Base-by-base conservation (phyloP, 371 early-diverging fungal species). In the Zancudomyces culisetae region DNA sequence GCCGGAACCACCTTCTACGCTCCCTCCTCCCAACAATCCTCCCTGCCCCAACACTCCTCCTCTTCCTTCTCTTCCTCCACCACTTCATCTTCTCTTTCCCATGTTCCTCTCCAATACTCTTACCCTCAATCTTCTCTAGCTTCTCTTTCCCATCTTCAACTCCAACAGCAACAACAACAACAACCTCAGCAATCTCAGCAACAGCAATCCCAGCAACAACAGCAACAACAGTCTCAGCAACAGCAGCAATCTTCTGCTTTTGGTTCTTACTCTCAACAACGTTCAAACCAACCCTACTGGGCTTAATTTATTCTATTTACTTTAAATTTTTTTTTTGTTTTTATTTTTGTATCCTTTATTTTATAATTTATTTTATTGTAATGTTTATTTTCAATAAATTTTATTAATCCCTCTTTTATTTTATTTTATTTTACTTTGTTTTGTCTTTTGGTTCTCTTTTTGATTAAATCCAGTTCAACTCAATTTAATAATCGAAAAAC, bases 1-100 rank as follows among this genome's bases (percentile, higher is more conserved):
- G 63, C 59, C 30, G 62, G 63, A 20, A 63, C 63, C 13, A 59
- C 64, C 1, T 62, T 61, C 60, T 64, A 64, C 57, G 57, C 52
- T 55, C 51, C 53, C 20, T 60, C 62, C 27, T 63, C 62, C 45
- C 62, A 63, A 52, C 53, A 45, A 45, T 45, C 45, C 6, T 45
- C 26, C 19, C 45, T 8, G 28, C 15, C 35, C 6, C 35, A 35
- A 6, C 35, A 35, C 10, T 35, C 35, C 35, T 35, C 35, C 6
- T 10, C 6, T 15, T 15, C 35, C 6, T 10, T 10, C 35, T 35
- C 35, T 35, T 35, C 35, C 6, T 35, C 35, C 35, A 35, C 6
- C 35, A 6, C 35, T 15, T 35, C 35, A 35, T 15, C 15, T 6
- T 6, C 35, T 35, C 6, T 15, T 35, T 35, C 35, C 35, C 35